Evolutionary conservation across 768 basidiomycete genomes (phyloP), one percentile per base, ranked within the genome.

Genomic region (Tulasnella sp.): DNA sequence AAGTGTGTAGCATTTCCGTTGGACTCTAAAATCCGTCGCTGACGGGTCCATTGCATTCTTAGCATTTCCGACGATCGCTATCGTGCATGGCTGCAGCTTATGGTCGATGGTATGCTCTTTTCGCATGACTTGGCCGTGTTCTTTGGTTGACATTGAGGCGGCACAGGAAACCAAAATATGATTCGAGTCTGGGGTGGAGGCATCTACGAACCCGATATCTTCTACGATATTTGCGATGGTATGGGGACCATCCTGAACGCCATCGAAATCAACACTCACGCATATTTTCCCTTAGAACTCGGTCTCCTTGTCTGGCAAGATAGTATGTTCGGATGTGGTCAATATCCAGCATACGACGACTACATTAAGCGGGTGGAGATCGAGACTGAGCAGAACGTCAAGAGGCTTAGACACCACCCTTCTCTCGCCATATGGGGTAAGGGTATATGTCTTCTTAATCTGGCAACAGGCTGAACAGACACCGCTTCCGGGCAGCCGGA

Each of bases 241-340:
- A 46, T 80, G 86, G 7, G 18, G 22, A 74, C 28, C 22, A 20
- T 11, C 12, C 69, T 31, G 42, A 34, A n/a, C 64, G 40, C 24
- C 58, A 74, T 24, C 18, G 72, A 77, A 44, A 80, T 41, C 77
- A 24, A 41, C 12, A 16, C 40, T 31, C 18, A 72, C 50, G 42
- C 20, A 11, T 60, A 60, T 73, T 80, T 82, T 31, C 94, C 83
- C 91, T 94, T 84, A 89, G 87, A 89, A 76, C 83, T 86, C 1
- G 87, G 85, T 34, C 83, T 98, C 74, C 88, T 98, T 46, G 96
- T 98, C 41, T 98, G 97, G 97, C 97, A 98, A 87, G 97, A 98
- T 86, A 97, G 98, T 86, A 93, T 95, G 93, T 98, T 98, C 85
- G 96, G 93, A 44, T 98, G 97, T 85, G 97, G 96, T 40, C 94